Evolutionary conservation across 108 stramenopile species (phyloP), one percentile per base, ranked within the genome.

Genomic region (Mediolabrus comicus): DNA sequence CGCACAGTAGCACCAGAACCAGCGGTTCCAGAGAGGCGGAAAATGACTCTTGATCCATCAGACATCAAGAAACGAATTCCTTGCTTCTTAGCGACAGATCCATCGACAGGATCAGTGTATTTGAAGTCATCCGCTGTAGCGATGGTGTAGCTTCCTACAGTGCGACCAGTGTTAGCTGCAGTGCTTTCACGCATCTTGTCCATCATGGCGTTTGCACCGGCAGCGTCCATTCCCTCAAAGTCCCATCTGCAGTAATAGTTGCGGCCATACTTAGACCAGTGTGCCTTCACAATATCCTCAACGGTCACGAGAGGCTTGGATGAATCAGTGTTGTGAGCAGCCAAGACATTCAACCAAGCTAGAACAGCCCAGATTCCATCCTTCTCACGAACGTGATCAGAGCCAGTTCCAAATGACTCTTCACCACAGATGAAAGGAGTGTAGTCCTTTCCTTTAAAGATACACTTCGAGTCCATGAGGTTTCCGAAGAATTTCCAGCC

Each of bases 401-500:
- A 95, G 38, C 99, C 99, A 36, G 98, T 99, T 52, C 99, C 99
- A 72, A 99, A 99, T 71, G 91, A 92, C 74, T 99, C 99, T 75
- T 99, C 99, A 30, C 99, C 99, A 77, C 99, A 99, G 72, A 99
- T 91, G 74, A 99, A 95, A n/a, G 99, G 99, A 55, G 96, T 95
- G 84, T 96, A 98, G 76, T 99, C 94, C 56, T 80, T 82, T 19
- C 90, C 94, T 27, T 84, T 87, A 74, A 84, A 96, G 46, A 96
- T 78, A 17, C 70, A 92, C 80, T 97, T 96, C 72, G 96, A 96
- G 78, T 98, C 98, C 99, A 99, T 99, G 60, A 98, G 81, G 86
- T 99, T 99, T 63, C 98, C 98, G 61, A 99, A 99, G 83, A 96
- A 99, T 83, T 99, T 99, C 99, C 99, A 99, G 54, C 99, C 99